A percentile compares a stretch with the other conserved stretches of the same genome.
Evolutionary conservation across 768 basidiomycete species (phyloP).

Genomic region (Russula vinacea): DNA sequence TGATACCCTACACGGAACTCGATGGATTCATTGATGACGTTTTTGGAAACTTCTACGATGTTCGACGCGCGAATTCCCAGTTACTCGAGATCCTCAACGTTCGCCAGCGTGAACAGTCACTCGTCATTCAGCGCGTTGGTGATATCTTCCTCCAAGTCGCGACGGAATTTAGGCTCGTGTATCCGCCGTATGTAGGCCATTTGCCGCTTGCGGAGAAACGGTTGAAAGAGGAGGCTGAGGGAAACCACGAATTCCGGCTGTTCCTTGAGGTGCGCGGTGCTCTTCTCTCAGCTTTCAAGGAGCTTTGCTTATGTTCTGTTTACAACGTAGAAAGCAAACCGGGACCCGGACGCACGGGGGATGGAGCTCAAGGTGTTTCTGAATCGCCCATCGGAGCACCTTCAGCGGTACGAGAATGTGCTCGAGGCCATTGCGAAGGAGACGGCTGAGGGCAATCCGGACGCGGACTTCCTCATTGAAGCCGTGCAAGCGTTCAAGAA

Average conservation of each 20-base stretch:
- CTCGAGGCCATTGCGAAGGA: constrained; percentile 84
- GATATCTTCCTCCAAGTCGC: constrained; percentile 87
- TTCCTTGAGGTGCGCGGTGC: constrained; percentile 70
- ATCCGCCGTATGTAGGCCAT: constrained; percentile 82
- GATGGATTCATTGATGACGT: constrained; percentile 87
- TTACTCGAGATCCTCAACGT: constrained; percentile 85
- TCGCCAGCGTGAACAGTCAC: constrained; percentile 78
- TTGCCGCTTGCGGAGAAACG: constrained; percentile 82
- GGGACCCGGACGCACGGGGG: constrained; percentile 55
- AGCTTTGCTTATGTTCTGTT: neutral
- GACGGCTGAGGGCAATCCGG: constrained; percentile 76
- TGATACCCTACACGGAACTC: constrained; percentile 55
- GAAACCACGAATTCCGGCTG: constrained; percentile 73
- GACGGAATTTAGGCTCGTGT: constrained; percentile 80
- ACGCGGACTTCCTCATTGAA: constrained; percentile 76
- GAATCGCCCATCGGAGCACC: constrained; percentile 73
- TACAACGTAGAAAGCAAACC: constrained; percentile 40
- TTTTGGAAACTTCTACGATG: constrained; percentile 82
- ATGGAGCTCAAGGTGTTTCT: constrained; percentile 77
- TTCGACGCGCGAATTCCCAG: constrained; percentile 78
- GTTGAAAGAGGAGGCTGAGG: constrained; percentile 81
- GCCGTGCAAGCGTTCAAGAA: constrained; percentile 83
- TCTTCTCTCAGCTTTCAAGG: neutral
- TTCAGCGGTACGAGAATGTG: constrained; percentile 80
- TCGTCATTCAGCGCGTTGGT: constrained; percentile 80